phyloP scores from a whole-genome alignment of 1,284 basidiomycete species.

The Microbotryum saponariae region DNA sequence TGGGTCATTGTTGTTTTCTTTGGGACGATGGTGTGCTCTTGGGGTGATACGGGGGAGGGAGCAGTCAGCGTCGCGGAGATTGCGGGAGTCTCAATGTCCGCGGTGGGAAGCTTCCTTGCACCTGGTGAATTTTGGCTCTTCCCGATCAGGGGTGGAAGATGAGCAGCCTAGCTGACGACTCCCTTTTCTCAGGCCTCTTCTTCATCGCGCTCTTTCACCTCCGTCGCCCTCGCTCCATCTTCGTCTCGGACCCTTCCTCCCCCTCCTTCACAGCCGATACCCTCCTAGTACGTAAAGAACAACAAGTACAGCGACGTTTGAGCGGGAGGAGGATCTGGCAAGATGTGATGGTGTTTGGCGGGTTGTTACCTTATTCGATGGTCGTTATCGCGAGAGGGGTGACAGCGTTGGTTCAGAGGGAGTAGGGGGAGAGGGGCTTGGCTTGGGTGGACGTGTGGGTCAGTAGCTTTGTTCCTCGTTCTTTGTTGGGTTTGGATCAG shows the following conservation, averaged over 20 bases:
- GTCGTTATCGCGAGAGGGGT: conserved; percentile 26
- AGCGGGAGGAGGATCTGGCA: conserved; percentile 57
- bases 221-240: conserved; percentile 35
- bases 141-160: background rate
- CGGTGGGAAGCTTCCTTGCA: conserved; percentile 30
- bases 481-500: too few relatives aligned
- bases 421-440: too few relatives aligned
- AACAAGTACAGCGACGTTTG: conserved; percentile 57
- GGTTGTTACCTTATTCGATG: conserved; percentile 51
- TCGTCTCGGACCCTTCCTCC: conserved; percentile 22
- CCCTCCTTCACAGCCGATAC: conserved; percentile 47
- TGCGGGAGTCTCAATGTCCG: conserved; percentile 24
- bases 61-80: conserved; percentile 29
- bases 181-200: conserved; percentile 28
- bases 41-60: conserved; percentile 25
- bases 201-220: conserved; percentile 39
- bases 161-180: background rate
- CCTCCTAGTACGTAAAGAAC: conserved; percentile 65
- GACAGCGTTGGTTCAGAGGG: conserved; percentile 1
- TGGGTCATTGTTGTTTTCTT: conserved; percentile 17
- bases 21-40: conserved; percentile 8
- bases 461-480: too few relatives aligned
- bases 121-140: conserved; percentile 16
- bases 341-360: conserved; percentile 62
- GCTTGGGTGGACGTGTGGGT: too few relatives aligned